Base-by-base conservation (phyloP, 257 asterid species). In the Capsicum pubescens region DNA sequence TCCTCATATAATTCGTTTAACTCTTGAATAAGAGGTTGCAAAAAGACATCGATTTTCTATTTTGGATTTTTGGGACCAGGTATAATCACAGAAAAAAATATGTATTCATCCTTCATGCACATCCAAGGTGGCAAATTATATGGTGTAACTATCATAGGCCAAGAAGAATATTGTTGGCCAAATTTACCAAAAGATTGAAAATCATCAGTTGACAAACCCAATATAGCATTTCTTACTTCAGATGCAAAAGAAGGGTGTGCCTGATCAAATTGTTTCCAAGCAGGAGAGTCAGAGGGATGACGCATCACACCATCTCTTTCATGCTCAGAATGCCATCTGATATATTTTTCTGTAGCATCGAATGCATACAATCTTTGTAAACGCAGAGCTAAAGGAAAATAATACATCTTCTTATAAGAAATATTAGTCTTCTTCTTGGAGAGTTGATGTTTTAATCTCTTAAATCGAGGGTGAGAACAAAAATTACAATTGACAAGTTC, bases 211-310 rank as follows among this genome's bases (percentile, higher is more conserved):
- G n/a, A 71, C 79, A 71, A 71, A 7, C 9, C 79, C 70, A 35
- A 66, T 66, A 19, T 35, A 36, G 6, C 48, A 14, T 66, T 46
- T 60, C 78, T 36, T 6, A 71, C 6, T n/a, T 81, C 84, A 3
- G n/a, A 52, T 13, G 67, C 19, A 55, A 82, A 82, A 16, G 8
- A 8, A 3, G 67, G 12, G 72, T 11, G 7, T 3, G 46, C 13
- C 2, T 21, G 21, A 44, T 71, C 59, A 72, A 70, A 83, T 39
- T 82, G 66, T 14, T 83, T 83, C 85, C 72, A 69, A 70, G 42
- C 74, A 59, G 19, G 66, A 21, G 67, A 14, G 48, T 79, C 21
- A 2, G 61, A 70, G 9, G 35, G 56, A 83, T 70, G 82, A 2
- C 48, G 21, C 82, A 83, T 83, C 1, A 69, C 57, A 57, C 71